Evolutionary conservation across 2,329 filamentous ascomycete species (phyloP).

Genomic region (Sporothrix dimorphospora): DNA sequence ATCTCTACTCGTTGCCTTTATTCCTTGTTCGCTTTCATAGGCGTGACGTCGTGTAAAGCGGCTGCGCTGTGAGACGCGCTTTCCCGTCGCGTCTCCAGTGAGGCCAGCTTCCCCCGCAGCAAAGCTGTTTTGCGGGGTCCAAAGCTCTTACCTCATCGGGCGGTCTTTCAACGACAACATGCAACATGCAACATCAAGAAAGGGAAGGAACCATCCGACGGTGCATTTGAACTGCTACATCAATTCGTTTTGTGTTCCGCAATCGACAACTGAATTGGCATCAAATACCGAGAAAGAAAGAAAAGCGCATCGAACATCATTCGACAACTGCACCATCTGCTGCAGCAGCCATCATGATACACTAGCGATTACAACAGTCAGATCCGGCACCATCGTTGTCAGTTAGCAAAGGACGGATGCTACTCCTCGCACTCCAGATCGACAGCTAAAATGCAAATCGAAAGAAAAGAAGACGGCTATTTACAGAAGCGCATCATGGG

Average conservation of each 20-base stretch:
- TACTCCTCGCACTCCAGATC: not conserved
- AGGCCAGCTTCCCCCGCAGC: not conserved
- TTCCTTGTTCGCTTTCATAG: not conserved
- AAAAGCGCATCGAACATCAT: not conserved
- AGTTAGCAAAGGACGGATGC: not conserved
- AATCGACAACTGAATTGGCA: not conserved
- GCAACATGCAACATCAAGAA: not conserved
- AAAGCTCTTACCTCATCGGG: constrained; percentile 7
- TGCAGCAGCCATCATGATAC: not conserved
- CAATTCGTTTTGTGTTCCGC: not conserved
- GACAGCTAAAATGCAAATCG: not conserved
- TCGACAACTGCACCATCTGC: no score
- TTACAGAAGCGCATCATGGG: not conserved
- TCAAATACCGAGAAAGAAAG: not conserved
- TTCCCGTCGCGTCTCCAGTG: not conserved
- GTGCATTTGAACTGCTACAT: not conserved
- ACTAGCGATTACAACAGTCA: not conserved
- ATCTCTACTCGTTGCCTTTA: not conserved
- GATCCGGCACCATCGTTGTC: not conserved
- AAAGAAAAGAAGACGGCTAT: not conserved
- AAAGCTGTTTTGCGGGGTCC: constrained; percentile 7
- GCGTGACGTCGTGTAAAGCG: not conserved
- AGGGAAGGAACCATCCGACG: not conserved
- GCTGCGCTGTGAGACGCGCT: constrained; percentile 4
- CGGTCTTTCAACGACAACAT: not conserved